phyloP scores from a whole-genome alignment of 176 grass and related monocot genomes.

The Oryza glaberrima region DNA sequence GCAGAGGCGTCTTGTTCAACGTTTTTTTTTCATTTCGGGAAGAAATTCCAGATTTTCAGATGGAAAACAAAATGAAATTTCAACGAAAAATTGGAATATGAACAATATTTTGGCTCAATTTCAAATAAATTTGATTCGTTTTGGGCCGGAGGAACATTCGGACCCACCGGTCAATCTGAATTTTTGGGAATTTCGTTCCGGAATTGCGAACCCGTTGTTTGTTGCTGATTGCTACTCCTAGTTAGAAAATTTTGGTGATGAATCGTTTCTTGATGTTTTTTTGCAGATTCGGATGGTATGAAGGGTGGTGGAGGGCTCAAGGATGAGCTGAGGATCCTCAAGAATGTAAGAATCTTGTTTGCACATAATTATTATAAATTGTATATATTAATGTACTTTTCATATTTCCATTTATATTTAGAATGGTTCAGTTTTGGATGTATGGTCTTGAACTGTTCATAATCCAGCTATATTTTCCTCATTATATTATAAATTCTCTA shows the following conservation, averaged over 20 bases:
- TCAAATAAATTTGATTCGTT: neutral
- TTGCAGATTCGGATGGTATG: slow-evolving; percentile 35
- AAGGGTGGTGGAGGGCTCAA: slow-evolving; percentile 59
- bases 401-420: neutral
- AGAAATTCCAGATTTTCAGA: too few species aligned
- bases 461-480: slow-evolving; percentile 5
- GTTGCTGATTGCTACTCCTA: neutral
- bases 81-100: neutral
- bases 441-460: neutral
- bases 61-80: neutral
- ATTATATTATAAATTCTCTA: slow-evolving; percentile 13
- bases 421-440: neutral
- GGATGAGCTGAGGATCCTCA: slow-evolving; percentile 60
- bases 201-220: neutral
- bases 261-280: slow-evolving; percentile 6
- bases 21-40: too few species aligned
- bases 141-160: neutral
- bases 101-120: neutral
- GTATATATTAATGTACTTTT: neutral
- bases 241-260: neutral
- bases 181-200: neutral
- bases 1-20: neutral
- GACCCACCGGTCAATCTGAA: too few species aligned
- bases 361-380: neutral
- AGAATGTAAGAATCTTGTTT: slow-evolving; percentile 56